Evolutionary conservation across 2,329 filamentous ascomycete genomes (phyloP).

Genomic region (Apiospora saccharicola): DNA sequence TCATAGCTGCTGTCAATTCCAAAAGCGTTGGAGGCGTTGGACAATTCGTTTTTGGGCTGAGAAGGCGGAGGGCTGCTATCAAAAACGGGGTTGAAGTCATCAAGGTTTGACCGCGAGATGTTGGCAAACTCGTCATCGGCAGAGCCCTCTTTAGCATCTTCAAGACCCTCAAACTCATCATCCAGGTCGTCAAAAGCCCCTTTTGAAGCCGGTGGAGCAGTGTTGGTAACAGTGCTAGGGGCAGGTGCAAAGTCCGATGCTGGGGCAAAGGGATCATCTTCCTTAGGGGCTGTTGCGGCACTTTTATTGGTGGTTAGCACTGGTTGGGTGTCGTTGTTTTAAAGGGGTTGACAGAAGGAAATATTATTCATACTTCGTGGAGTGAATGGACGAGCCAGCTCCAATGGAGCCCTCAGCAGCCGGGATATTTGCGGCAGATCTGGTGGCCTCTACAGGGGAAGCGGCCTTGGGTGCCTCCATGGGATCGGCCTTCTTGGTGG

Average conservation of each 20-base stretch:
- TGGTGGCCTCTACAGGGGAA: slow-evolving; percentile 39
- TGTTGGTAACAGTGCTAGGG: slow-evolving; percentile 43
- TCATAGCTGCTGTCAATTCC: slow-evolving; percentile 66
- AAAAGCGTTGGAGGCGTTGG: slow-evolving; percentile 54
- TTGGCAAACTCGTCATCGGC: slow-evolving; percentile 82
- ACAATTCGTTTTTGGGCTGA: slow-evolving; percentile 61
- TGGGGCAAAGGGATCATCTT: slow-evolving; percentile 44
- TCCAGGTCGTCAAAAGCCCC: slow-evolving; percentile 78
- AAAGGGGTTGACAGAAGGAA: slow-evolving; percentile 22
- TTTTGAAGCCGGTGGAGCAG: slow-evolving; percentile 50
- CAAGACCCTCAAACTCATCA: slow-evolving; percentile 81
- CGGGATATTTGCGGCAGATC: slow-evolving; percentile 41
- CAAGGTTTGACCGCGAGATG: slow-evolving; percentile 73
- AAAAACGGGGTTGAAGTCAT: slow-evolving; percentile 84
- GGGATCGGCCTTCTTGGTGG: slow-evolving; percentile 43
- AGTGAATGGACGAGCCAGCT: slow-evolving; percentile 32
- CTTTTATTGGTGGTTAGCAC: slow-evolving; percentile 35
- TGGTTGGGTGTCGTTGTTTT: slow-evolving; percentile 7
- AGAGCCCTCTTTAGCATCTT: slow-evolving; percentile 83
- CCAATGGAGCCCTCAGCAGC: slow-evolving; percentile 31
- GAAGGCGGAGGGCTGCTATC: slow-evolving; percentile 71
- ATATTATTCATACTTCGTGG: slow-evolving; percentile 40
- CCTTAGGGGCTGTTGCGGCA: slow-evolving; percentile 41
- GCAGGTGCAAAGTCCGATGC: slow-evolving; percentile 43
- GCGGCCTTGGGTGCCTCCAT: slow-evolving; percentile 37